Evolutionary conservation across 2,329 filamentous ascomycete genomes (phyloP).

Genomic region (Colletotrichum paranaense): DNA sequence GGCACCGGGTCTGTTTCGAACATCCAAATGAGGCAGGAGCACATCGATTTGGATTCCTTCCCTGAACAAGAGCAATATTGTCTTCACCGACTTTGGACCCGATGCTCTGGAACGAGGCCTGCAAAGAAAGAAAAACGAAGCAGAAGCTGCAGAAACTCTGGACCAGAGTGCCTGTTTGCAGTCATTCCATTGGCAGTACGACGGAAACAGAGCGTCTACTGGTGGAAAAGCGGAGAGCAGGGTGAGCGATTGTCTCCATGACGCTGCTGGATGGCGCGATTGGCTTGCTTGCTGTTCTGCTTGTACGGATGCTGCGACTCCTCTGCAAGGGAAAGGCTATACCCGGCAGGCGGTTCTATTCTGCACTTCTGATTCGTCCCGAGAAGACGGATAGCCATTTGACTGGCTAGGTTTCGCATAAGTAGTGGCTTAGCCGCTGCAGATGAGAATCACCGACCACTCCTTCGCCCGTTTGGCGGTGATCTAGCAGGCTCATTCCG

Average conservation of each 20-base stretch:
- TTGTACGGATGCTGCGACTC: slow-evolving; percentile 13
- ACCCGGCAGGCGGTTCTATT: slow-evolving; percentile 32
- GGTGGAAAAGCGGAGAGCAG: slow-evolving; percentile 22
- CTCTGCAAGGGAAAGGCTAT: slow-evolving; percentile 28
- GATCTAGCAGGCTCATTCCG: slow-evolving; percentile 31
- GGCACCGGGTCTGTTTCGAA: slow-evolving; percentile 4
- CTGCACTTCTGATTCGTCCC: slow-evolving; percentile 33
- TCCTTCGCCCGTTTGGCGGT: slow-evolving; percentile 22
- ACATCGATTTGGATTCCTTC: slow-evolving; percentile 4
- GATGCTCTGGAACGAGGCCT: slow-evolving; percentile 26
- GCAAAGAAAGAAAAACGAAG: slow-evolving; percentile 17
- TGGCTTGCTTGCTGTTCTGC: slow-evolving; percentile 1
- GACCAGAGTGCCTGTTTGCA: neutral
- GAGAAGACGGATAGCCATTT: slow-evolving; percentile 10
- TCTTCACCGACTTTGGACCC: slow-evolving; percentile 34
- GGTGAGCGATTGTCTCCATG: slow-evolving; percentile 1
- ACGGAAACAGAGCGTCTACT: slow-evolving; percentile 10
- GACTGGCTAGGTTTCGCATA: slow-evolving; percentile 27
- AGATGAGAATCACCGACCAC: slow-evolving; percentile 33
- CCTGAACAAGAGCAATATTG: slow-evolving; percentile 9
- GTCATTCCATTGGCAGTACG: neutral
- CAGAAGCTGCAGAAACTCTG: slow-evolving; percentile 18
- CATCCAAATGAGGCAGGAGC: slow-evolving; percentile 31
- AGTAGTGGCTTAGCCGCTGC: slow-evolving; percentile 37
- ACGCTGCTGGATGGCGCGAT: neutral